Evolutionary conservation across 257 asterid genomes (phyloP), one percentile per base, ranked within the genome.

Genomic region (Coffea canephora): DNA sequence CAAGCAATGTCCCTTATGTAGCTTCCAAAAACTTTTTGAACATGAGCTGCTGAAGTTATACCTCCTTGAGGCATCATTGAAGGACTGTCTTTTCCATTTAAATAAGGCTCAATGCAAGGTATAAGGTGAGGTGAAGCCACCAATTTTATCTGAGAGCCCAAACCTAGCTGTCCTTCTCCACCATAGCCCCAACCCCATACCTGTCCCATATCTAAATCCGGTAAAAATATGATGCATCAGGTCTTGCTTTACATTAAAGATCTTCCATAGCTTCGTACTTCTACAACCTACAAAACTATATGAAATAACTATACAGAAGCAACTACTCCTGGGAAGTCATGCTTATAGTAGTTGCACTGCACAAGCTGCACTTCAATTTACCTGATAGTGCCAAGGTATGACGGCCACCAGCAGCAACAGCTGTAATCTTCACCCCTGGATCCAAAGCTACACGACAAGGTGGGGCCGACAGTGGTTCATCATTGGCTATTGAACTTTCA

Each of bases 101-200:
- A 77, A 83, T 87, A 86, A 75, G 82, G 76, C 76, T 84, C 91
- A 77, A 85, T 57, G 81, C 96, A 92, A 57, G 96, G 92, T 82
- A 92, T 87, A 49, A 87, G 96, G 86, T 92, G 97, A 84, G 97
- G 97, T 48, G 96, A 86, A 43, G 96, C 93, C 93, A 91, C 97
- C 81, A 81, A 77, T 87, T 90, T 91, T 79, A 90, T 87, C 82
- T 90, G 86, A 80, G 93, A 84, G 70, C 96, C 97, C 89, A 91
- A 82, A 79, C 97, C 97, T 54, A 92, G 96, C 82, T 92, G 96
- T 76, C 97, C 96, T 84, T 92, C 97, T 69, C 97, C 97, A 84
- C 97, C 96, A 72, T 91, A 92, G 93, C 94, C 97, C 97, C 97
- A 92, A 89, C 94, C 97, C 94, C 97, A 92, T 54, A 92, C 94